Base-by-base conservation (phyloP, 257 asterid genomes). In the Euphrasia confusa region DNA sequence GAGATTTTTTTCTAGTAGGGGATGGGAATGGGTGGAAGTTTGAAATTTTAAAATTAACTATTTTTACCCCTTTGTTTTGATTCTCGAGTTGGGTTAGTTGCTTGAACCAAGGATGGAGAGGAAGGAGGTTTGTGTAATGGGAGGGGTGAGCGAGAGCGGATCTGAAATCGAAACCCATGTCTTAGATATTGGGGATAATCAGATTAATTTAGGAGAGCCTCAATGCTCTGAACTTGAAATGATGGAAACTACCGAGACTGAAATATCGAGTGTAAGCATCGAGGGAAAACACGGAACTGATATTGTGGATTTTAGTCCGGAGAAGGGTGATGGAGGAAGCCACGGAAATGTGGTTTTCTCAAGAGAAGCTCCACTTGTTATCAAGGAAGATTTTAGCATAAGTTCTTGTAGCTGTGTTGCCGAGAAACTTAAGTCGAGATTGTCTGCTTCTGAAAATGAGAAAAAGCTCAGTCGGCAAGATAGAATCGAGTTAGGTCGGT, bases 401-500 rank as follows among this genome's bases (percentile, higher is more conserved):
- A 74, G 81, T 44, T 73, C 82, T 64, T 84, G 86, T 75, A 78
- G 84, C 64, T 87, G 91, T 57, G 90, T 91, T 60, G 95, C 87
- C 28, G 90, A 89, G 92, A 89, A 89, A 61, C 84, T 80, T 55
- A 83, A 92, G 65, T 76, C 89, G 39, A 75, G 96, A 71, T 66
- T 86, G 75, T 81, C 75, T 60, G 74, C 83, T 66, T 77, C 85
- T 60, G 88, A 82, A 69, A 75, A 77, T 60, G 93, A 80, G 66
- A 84, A 78, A 81, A 92, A 83, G 86, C 95, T 86, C 50, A 89
- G 90, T 68, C 82, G 96, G 40, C 96, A 83, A 61, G 96, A 89
- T 68, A 84, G 99, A 71, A 84, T 87, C 14, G 99, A 92, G 77
- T 63, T 90, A 68, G 96, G 96, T 9, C 82, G 96, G 55, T 63